Percentiles rank a stretch among this genome's conserved stretches.
phyloP scores from a whole-genome alignment of 1,139 yeast genomes.

The Hyphopichia fennica region DNA sequence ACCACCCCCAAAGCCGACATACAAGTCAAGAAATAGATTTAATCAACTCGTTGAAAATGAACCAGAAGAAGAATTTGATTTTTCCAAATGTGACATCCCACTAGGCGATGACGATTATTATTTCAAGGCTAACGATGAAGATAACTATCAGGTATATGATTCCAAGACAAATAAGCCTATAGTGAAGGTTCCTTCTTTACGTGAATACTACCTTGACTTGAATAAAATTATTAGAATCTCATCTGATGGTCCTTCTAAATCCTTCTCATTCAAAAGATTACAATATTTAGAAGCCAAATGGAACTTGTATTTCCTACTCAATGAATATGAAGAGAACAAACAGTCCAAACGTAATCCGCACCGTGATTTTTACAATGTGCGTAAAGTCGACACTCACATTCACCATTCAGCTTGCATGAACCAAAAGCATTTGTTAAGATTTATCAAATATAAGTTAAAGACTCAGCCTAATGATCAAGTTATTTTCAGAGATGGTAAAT shows the following conservation, averaged over 20 bases:
- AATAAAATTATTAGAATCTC: constrained; percentile 70
- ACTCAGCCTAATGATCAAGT: constrained; percentile 79
- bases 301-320: constrained; percentile 83
- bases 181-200: constrained; percentile 70
- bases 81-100: constrained; percentile 66
- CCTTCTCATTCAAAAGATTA: constrained; percentile 90
- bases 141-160: constrained; percentile 66
- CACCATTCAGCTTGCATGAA: constrained; percentile 99
- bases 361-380: constrained; percentile 94
- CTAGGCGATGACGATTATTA: constrained; percentile 49
- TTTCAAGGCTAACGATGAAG: constrained; percentile 57
- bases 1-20: constrained; percentile 90
- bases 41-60: constrained; percentile 47
- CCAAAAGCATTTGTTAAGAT: constrained; percentile 91
- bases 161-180: constrained; percentile 35
- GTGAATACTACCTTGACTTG: constrained; percentile 81
- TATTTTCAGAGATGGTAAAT: constrained; percentile 87
- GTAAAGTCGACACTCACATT: constrained; percentile 98
- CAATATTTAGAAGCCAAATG: constrained; percentile 96
- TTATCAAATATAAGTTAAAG: constrained; percentile 80
- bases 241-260: constrained; percentile 95
- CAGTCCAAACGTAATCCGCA: constrained; percentile 81
- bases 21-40: constrained; percentile 64
- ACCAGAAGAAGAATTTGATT: constrained; percentile 54
- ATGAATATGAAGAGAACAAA: constrained; percentile 90